Base-by-base conservation (phyloP, 345 rosid genomes). In the Boechera stricta region DNA sequence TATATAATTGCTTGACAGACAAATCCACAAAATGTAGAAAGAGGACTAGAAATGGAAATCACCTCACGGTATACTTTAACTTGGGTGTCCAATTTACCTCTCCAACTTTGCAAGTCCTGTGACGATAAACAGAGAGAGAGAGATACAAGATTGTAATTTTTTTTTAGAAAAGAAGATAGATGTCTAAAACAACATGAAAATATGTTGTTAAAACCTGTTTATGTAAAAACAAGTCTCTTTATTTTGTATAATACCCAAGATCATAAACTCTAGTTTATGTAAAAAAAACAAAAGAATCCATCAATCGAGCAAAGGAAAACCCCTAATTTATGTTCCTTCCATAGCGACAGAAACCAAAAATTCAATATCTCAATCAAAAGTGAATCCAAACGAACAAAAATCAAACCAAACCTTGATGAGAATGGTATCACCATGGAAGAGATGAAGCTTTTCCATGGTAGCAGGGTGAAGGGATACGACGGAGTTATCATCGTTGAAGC, bases 401-500 rank as follows among this genome's bases (percentile, higher is more conserved):
- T 53, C 16, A 66, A 61, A 12, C 4, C 55, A 16, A 78, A 94
- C 98, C 98, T 94, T 94, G 78, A 95, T 87, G 55, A 92, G 79
- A 78, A 95, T 88, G 26, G 99, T 95, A 75, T 95, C 98, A 11
- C 99, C 99, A 12, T 98, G 91, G 82, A 95, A 95, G 51, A 95
- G 90, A 85, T 95, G 99, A 68, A 95, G 99, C 91, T 92, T 95
- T 84, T 95, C 99, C 99, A 92, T 95, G 62, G 99, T 92, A 0
- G 89, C 96, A 11, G 99, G 98, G 64, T 18, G 21, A 18, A 18
- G 21, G 21, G 21, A 18, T 18, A 18, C 21, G 21, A 18, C 21
- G 21, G 21, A 18, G 21, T 18, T 18, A 18, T 18, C 21, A 18
- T 18, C 21, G 21, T 18, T 18, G 21, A 18, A 18, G 21, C 21